phyloP scores from a whole-genome alignment of 345 rosid genomes.

The Camelina laxa region DNA sequence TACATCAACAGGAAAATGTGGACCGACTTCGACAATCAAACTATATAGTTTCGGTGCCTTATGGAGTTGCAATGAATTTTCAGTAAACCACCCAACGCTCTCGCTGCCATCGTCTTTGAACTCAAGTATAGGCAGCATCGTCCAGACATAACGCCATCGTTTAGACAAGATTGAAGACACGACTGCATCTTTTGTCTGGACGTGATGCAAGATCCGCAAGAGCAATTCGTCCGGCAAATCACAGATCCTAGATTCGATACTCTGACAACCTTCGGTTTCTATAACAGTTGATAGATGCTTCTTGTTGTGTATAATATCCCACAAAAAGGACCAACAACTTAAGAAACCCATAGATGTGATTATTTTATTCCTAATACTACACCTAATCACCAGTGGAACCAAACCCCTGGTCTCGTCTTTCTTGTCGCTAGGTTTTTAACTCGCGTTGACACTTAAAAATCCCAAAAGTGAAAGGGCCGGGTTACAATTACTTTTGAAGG shows the following conservation, averaged over 20 bases:
- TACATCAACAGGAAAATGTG: neutral
- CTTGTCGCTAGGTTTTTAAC: too few species aligned
- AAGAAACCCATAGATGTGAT: too few species aligned
- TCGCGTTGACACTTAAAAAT: too few species aligned
- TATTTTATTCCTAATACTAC: too few species aligned
- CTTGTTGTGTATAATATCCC: neutral
- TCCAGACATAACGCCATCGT: conserved; percentile 21
- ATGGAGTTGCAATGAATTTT: neutral
- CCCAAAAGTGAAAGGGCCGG: too few species aligned
- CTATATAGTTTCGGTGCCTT: neutral
- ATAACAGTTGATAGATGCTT: neutral
- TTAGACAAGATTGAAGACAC: conserved; percentile 13
- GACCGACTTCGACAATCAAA: neutral
- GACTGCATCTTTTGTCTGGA: conserved; percentile 9
- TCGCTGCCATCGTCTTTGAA: conserved; percentile 23
- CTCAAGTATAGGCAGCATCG: neutral
- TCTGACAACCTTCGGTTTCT: conserved; percentile 3
- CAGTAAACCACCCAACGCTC: neutral
- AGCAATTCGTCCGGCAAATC: conserved; percentile 19
- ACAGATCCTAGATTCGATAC: neutral
- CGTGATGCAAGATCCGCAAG: neutral
- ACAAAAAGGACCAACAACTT: too few species aligned
- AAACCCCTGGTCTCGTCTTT: too few species aligned
- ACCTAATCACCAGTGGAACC: too few species aligned
- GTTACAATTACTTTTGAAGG: too few species aligned